These are phyloP conservation scores for Testicularia cyperi DNA, from an alignment of 1,284 basidiomycete genomes.

Conservation along the genomic window DNA sequence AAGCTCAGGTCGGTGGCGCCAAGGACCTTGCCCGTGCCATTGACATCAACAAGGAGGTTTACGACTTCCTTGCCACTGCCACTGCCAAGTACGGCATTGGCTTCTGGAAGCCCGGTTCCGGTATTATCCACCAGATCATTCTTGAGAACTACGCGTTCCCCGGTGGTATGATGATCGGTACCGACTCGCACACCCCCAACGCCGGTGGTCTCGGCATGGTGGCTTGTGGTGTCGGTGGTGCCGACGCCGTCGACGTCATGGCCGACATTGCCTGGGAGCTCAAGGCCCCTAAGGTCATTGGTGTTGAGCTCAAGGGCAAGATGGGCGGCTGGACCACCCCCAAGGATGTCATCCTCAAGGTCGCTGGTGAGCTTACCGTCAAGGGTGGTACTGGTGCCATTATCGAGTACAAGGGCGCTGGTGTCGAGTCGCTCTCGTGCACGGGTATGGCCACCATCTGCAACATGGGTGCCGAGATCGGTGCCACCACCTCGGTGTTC, in stretches of 20 bases:
- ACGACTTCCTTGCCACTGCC: constrained; percentile 97
- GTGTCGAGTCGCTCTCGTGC: constrained; percentile 93
- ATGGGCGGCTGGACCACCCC: constrained; percentile 96
- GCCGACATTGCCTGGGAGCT: constrained; percentile 97
- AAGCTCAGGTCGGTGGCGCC: constrained; percentile 89
- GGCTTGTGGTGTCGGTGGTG: constrained; percentile 98
- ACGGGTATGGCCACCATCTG: constrained; percentile 99
- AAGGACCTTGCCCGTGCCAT: constrained; percentile 92
- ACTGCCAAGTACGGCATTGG: constrained; percentile 98
- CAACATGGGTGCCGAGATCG: constrained; percentile 99
- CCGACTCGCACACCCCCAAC: constrained; percentile 98
- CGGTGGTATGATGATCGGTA: constrained; percentile 98
- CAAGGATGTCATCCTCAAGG: constrained; percentile 66
- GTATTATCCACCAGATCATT: constrained; percentile 71
- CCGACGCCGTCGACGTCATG: constrained; percentile 99
- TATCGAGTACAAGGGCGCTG: constrained; percentile 63
- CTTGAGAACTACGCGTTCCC: constrained; percentile 99
- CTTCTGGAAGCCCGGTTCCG: constrained; percentile 99
- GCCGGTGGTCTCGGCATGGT: constrained; percentile 99
- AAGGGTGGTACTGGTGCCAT: constrained; percentile 61
- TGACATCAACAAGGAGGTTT: constrained; percentile 97
- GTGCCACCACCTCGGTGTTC: constrained; percentile 97
- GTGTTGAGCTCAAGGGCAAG: constrained; percentile 93
- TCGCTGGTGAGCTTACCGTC: constrained; percentile 60
- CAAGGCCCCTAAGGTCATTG: constrained; percentile 98